A percentile compares a stretch with the other conserved stretches of the same genome.
These are phyloP conservation scores for Melastoma malabathricum DNA, from an alignment of 345 rosid species.

Conservation along the genomic window DNA sequence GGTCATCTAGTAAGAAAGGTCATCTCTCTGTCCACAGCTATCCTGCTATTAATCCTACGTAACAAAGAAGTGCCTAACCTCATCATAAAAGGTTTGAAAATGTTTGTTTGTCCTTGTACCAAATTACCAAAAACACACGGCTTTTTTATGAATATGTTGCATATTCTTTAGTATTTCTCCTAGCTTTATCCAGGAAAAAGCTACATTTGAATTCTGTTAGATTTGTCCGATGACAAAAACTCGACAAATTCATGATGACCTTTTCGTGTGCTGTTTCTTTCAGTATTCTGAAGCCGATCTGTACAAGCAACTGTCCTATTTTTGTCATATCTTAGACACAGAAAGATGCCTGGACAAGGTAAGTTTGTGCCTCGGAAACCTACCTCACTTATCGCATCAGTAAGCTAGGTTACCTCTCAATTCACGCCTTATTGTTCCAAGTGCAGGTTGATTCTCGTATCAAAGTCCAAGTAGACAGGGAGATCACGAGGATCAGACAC, in stretches of 20 bases:
- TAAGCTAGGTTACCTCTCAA: background rate
- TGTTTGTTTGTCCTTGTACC: too few species aligned
- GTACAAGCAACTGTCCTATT: conserved; percentile 81
- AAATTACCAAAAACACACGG: too few species aligned
- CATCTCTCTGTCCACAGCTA: background rate
- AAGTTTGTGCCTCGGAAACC: background rate
- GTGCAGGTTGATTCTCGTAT: conserved; percentile 43
- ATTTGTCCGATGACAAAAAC: background rate
- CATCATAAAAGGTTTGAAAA: too few species aligned
- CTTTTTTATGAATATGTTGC: too few species aligned
- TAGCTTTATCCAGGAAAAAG: too few species aligned
- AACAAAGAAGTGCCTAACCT: too few species aligned
- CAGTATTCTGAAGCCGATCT: conserved; percentile 88
- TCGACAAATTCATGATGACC: conserved; percentile 1
- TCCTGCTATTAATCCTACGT: background rate
- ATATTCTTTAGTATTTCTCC: too few species aligned
- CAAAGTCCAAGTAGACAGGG: conserved; percentile 46
- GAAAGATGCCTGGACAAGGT: conserved; percentile 65
- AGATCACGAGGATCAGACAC: conserved; percentile 40
- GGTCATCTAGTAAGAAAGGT: conserved; percentile 82
- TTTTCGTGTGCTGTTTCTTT: background rate
- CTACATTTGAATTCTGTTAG: background rate
- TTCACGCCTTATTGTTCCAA: background rate
- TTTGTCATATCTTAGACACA: conserved; percentile 68
- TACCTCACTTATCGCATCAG: background rate